These are phyloP conservation scores for Suillus clintonianus DNA, from an alignment of 768 basidiomycete species.

Conservation along the genomic window DNA sequence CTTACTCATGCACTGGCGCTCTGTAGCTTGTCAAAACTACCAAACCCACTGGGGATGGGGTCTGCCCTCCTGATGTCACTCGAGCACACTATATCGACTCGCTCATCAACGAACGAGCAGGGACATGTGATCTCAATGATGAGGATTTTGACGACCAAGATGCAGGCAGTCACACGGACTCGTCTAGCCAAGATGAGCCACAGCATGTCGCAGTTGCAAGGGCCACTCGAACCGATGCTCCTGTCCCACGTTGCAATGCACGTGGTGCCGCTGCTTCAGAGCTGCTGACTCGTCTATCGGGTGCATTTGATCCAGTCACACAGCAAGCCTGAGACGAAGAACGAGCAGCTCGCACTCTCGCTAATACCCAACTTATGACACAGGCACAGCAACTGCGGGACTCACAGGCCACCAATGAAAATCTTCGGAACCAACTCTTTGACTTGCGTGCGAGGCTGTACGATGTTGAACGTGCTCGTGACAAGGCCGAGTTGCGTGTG, in stretches of 20 bases:
- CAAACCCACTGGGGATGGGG: conserved; percentile 29
- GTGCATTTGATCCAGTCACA: conserved; percentile 27
- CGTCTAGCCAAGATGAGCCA: neutral
- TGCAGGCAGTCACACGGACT: neutral
- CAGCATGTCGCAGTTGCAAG: conserved; percentile 3
- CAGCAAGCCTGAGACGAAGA: conserved; percentile 25
- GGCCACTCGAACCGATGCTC: conserved; percentile 1
- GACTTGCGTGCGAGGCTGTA: neutral
- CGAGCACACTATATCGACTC: conserved; percentile 27
- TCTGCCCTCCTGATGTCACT: conserved; percentile 23
- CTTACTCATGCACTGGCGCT: neutral
- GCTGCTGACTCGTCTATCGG: conserved; percentile 20
- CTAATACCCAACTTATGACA: conserved; percentile 9
- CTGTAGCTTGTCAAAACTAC: conserved; percentile 20
- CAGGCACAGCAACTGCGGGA: conserved; percentile 23
- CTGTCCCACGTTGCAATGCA: conserved; percentile 5
- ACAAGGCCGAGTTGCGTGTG: neutral
- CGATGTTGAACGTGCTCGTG: neutral
- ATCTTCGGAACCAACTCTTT: too few relatives aligned
- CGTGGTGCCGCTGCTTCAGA: conserved; percentile 15
- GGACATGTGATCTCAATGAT: conserved; percentile 22
- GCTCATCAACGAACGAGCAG: conserved; percentile 25
- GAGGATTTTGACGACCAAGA: conserved; percentile 10
- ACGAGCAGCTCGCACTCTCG: conserved; percentile 17
- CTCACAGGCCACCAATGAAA: conserved; percentile 2